Conservation (phyloP, 768 basidiomycete genomes). For the Suillus subluteus region DNA sequence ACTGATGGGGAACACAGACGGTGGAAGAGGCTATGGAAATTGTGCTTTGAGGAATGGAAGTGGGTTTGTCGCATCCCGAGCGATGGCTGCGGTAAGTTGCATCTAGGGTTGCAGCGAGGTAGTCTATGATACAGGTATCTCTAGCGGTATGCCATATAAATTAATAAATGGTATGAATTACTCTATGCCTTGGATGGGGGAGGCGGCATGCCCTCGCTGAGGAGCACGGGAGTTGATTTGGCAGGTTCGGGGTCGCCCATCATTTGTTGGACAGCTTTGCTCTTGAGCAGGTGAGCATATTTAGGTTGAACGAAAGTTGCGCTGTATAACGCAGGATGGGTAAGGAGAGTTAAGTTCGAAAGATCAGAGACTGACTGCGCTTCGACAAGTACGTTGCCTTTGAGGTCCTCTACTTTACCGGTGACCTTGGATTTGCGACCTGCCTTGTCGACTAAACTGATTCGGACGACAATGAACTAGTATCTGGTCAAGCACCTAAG, state of each 20-base stretch:
- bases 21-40: background rate
- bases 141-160: background rate
- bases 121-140: background rate
- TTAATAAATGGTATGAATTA: background rate
- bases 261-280: slow-evolving; percentile 57
- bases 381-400: slow-evolving; percentile 83
- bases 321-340: slow-evolving; percentile 38
- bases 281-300: slow-evolving; percentile 78
- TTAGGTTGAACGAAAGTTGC: slow-evolving; percentile 88
- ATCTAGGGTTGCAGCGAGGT: background rate
- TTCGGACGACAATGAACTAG: slow-evolving; percentile 85
- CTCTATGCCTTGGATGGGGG: slow-evolving; percentile 31
- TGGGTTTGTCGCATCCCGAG: background rate
- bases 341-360: background rate
- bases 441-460: slow-evolving; percentile 62
- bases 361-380: slow-evolving; percentile 60
- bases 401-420: slow-evolving; percentile 75
- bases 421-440: slow-evolving; percentile 80
- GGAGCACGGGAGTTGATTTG: slow-evolving; percentile 26
- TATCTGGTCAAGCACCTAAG: background rate
- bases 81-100: background rate
- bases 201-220: slow-evolving; percentile 32
- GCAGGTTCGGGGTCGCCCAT: slow-evolving; percentile 59
- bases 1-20: background rate
- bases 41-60: background rate